Evolutionary conservation across 139 green algal genomes (phyloP).

Genomic region (Nannochloris sp.): DNA sequence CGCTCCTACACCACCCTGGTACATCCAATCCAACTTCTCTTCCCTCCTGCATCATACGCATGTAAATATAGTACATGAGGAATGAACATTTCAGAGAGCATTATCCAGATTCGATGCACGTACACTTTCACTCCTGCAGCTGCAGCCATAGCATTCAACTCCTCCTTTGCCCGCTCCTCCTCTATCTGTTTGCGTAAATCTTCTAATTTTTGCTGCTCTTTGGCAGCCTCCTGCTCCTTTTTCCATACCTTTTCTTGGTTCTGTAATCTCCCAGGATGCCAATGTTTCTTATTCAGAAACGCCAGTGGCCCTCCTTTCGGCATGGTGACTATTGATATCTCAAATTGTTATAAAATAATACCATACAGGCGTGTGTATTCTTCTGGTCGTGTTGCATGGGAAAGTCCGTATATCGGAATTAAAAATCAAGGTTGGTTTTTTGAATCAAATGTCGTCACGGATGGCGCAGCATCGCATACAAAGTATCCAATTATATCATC

Average conservation of each 20-base stretch:
- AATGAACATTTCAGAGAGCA: neutral
- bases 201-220: conserved; percentile 72
- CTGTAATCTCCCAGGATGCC: conserved; percentile 59
- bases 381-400: too few species aligned
- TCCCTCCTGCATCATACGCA: conserved; percentile 28
- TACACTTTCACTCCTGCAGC: conserved; percentile 50
- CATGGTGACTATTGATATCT: conserved; percentile 10
- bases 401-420: neutral
- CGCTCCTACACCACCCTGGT: conserved; percentile 65
- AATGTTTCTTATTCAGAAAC: conserved; percentile 93
- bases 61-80: neutral
- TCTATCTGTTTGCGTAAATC: conserved; percentile 79
- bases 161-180: conserved; percentile 69
- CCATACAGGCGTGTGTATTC: too few species aligned
- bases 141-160: conserved; percentile 59
- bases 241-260: conserved; percentile 92
- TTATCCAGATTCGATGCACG: neutral
- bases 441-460: neutral
- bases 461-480: too few species aligned
- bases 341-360: neutral
- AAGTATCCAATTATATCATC: too few species aligned
- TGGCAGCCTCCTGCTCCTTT: conserved; percentile 61
- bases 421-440: neutral
- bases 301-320: conserved; percentile 34
- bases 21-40: conserved; percentile 94